phyloP scores from a whole-genome alignment of 1,284 basidiomycete genomes.

The Ganoderma sp. region DNA sequence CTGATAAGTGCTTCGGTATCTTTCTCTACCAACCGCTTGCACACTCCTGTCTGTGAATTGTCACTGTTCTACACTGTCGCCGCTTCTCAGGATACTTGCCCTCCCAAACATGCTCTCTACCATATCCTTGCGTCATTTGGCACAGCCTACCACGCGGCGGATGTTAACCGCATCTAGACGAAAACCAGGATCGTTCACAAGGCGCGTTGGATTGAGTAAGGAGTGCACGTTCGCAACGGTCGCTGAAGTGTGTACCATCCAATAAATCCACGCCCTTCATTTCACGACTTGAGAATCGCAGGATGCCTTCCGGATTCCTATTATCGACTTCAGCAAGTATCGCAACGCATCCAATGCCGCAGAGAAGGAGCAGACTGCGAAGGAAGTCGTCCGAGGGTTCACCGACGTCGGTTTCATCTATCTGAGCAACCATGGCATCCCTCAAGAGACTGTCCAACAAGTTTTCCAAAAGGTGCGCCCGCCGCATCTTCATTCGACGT shows the following conservation, averaged over 20 bases:
- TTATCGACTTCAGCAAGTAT: constrained; percentile 80
- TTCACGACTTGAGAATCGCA: neutral
- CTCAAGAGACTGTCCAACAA: constrained; percentile 54
- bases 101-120: constrained; percentile 14
- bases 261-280: neutral
- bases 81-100: no score
- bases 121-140: constrained; percentile 7
- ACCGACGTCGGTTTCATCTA: constrained; percentile 82
- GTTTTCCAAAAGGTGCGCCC: constrained; percentile 65
- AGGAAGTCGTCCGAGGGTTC: constrained; percentile 77
- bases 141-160: constrained; percentile 19
- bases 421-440: constrained; percentile 71
- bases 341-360: constrained; percentile 52
- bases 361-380: constrained; percentile 68
- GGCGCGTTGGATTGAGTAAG: neutral
- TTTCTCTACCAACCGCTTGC: neutral
- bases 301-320: constrained; percentile 58
- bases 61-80: neutral
- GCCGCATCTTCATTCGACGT: neutral
- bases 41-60: neutral
- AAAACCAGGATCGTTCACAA: constrained; percentile 6
- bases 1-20: neutral
- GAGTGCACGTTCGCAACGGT: constrained; percentile 29
- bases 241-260: constrained; percentile 25
- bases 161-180: constrained; percentile 6